phyloP scores from a whole-genome alignment of 2,329 filamentous ascomycete genomes.

The Pseudogymnoascus sp. region DNA sequence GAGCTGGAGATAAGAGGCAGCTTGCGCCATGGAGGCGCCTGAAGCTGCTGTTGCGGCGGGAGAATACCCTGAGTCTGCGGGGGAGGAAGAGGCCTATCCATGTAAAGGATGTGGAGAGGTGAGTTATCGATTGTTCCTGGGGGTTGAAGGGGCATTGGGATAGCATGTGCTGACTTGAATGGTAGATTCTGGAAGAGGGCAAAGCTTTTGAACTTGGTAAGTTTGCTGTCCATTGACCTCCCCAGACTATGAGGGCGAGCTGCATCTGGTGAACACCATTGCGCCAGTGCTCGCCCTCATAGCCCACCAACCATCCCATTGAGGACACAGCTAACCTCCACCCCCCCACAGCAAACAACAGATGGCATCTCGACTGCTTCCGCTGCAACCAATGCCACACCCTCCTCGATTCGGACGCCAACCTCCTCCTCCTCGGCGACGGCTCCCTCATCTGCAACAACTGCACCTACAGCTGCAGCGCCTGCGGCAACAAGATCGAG shows the following conservation, averaged over 20 bases:
- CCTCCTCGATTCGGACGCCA: slow-evolving; percentile 94
- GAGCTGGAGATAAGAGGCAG: not conserved
- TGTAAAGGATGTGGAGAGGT: slow-evolving; percentile 94
- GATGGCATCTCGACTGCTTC: slow-evolving; percentile 99
- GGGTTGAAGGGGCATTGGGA: not conserved
- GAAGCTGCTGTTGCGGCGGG: slow-evolving; percentile 28
- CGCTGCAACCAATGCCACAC: slow-evolving; percentile 93
- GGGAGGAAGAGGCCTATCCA: slow-evolving; percentile 67
- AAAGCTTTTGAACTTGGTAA: slow-evolving; percentile 95
- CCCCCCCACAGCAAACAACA: slow-evolving; percentile 63
- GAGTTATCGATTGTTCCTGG: slow-evolving; percentile 26
- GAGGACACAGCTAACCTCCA: not conserved
- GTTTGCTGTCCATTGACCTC: slow-evolving; percentile 22
- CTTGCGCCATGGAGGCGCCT: not conserved
- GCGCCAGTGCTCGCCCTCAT: not conserved
- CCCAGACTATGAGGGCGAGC: not conserved
- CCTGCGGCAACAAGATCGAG: slow-evolving; percentile 95
- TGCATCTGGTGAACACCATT: not conserved
- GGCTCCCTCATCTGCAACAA: slow-evolving; percentile 98
- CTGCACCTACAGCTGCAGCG: slow-evolving; percentile 97
- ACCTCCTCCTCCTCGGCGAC: slow-evolving; percentile 91
- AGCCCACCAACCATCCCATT: not conserved
- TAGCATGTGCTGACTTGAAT: slow-evolving; percentile 18
- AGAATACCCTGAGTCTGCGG: slow-evolving; percentile 42
- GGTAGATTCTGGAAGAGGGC: slow-evolving; percentile 90